Evolutionary conservation across 305 asterid species (phyloP), one percentile per base, ranked within the genome.

Genomic region (Fraxinus xanthoxyloides): DNA sequence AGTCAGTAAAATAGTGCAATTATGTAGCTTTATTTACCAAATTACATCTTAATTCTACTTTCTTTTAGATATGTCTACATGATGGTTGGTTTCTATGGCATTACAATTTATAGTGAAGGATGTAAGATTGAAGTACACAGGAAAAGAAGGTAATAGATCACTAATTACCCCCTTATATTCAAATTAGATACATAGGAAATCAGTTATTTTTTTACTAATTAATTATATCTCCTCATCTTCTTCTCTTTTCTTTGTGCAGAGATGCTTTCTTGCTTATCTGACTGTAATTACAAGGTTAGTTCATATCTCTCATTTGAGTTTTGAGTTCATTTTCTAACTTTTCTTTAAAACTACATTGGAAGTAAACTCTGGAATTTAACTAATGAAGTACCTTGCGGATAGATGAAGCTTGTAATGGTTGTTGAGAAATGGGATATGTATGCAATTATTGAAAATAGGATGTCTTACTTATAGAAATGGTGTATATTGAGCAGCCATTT

Each of bases 1-100:
- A 79, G 93, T 96, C 84, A 91, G 97, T 87, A 98, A 96, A 89
- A 88, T 96, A 92, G 99, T 96, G 88, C 99, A 96, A 89, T 98
- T 96, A 93, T 80, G 97, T 89, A 43, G 51, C 83, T 70, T 13
- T 61, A 38, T 26, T 75, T 46, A 51, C 59, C 43, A 56, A 61
- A 34, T 65, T 38, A 75, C 23, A 79, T 76, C 48, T 76, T 46
- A 36, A 77, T 79, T 56, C 31, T 77, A 69, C 67, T 56, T 76
- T 61, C 17, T 36, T 69, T 51, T 59, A n/a, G 79, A 79, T 56
- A 70, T 76, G 54, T 81, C 80, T 72, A 26, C 59, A 17, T 61
- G 15, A 34, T 72, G 51, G 24, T 38, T 21, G 35, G 23, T 77
- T 84, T 12, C 17, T 72, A 19, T 4, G 70, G 35, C 59, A 59